phyloP scores from a whole-genome alignment of 129 eudicot species.

The Centaurea solstitialis region DNA sequence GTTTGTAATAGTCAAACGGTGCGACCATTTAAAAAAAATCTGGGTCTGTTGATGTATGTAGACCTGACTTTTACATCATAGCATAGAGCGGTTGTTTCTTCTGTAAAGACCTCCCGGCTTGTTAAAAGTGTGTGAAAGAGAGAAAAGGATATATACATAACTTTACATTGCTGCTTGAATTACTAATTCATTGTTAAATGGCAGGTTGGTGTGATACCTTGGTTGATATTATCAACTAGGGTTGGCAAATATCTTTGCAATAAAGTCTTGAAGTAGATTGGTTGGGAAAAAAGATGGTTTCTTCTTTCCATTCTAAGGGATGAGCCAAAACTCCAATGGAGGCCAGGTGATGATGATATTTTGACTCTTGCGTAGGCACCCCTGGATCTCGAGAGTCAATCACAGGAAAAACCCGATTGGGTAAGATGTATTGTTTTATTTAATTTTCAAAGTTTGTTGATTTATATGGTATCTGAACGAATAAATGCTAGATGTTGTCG shows the following conservation, averaged over 20 bases:
- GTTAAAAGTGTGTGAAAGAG: neutral
- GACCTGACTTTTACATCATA: too few species aligned
- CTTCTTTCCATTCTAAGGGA: slow-evolving; percentile 6
- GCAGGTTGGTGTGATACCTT: slow-evolving; percentile 86
- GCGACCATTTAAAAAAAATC: too few species aligned
- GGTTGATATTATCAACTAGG: slow-evolving; percentile 77
- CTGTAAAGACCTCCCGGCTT: neutral
- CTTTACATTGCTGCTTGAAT: neutral
- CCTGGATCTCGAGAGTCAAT: neutral
- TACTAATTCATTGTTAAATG: neutral
- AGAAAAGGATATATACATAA: neutral
- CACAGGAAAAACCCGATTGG: neutral
- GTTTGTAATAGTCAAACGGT: too few species aligned
- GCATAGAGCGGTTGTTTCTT: neutral
- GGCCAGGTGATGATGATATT: slow-evolving; percentile 10
- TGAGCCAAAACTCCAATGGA: slow-evolving; percentile 1
- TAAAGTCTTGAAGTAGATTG: slow-evolving; percentile 41
- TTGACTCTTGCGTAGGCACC: neutral
- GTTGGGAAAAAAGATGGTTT: slow-evolving; percentile 5
- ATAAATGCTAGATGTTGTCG: neutral
- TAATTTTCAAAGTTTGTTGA: neutral
- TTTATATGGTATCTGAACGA: neutral
- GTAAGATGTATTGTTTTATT: neutral
- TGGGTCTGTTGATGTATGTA: neutral
- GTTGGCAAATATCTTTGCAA: slow-evolving; percentile 59